Evolutionary conservation across 148 eudicot species (phyloP), one percentile per base, ranked within the genome.

Genomic region (Dianthus caryophyllus): DNA sequence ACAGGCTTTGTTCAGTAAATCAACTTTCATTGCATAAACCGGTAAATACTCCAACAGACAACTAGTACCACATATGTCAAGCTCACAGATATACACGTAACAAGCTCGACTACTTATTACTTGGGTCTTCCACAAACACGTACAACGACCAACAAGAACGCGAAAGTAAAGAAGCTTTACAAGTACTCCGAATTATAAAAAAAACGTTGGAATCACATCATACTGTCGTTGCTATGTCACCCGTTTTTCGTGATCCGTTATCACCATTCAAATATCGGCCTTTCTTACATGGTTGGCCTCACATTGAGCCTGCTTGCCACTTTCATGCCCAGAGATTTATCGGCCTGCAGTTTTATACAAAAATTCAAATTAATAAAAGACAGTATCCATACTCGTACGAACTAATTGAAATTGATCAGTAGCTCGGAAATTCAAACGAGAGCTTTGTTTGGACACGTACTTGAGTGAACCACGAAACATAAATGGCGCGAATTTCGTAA

Each of bases 381-480:
- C 48, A 5, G 1, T 64, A 14, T 21, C 13, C 14, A 7, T 56
- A 1, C 25, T 24, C 9, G 14, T 6, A 10, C 6, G 33, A 9
- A 21, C 13, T 25, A 38, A 2, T 2, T 44, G 6, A 51, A 26
- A 25, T 20, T 30, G 20, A n/a, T n/a, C n/a, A n/a, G n/a, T 53
- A 62, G 48, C 16, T 49, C 57, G 8, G 1, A 10, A 21, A 17
- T 48, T 48, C 51, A 48, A 16, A 21, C 14, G 13, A 4, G 9
- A 18, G 25, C 2, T 52, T 0, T 1, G 6, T 15, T 69, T 22
- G 54, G 27, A 18, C 53, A 50, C 73, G 62, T 48, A 83, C 96
- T 90, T 88, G 90, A 75, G 95, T 70, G 88, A 87, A 89, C 82
- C 85, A 87, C 31, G 96, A 85, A 64, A 93, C 75, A 91, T 88